Evolutionary conservation across 2,329 filamentous ascomycete species (phyloP).

Genomic region (Fusarium keratoplasticum): DNA sequence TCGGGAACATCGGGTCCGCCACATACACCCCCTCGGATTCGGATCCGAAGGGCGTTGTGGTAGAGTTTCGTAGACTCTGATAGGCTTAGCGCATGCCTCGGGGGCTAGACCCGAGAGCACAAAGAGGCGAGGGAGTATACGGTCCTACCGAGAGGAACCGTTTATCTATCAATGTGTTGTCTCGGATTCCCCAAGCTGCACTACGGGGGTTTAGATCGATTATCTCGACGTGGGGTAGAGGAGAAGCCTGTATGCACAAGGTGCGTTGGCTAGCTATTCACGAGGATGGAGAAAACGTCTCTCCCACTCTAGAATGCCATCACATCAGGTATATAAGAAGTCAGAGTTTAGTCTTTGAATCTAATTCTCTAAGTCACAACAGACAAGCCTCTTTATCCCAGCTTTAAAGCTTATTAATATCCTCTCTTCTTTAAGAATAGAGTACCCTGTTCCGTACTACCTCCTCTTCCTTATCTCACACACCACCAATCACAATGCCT

Average conservation of each 20-base stretch:
- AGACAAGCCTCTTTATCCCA: neutral
- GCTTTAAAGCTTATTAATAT: neutral
- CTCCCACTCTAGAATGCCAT: neutral
- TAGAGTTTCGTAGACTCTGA: constrained; percentile 3
- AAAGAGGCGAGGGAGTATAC: neutral
- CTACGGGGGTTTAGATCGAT: neutral
- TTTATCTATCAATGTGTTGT: neutral
- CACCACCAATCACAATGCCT: constrained; percentile 7
- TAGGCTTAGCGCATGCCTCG: constrained; percentile 1
- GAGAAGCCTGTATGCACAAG: neutral
- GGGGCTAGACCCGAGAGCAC: constrained; percentile 2
- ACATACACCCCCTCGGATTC: neutral
- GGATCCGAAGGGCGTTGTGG: neutral
- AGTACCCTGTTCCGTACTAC: neutral
- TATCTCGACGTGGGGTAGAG: constrained; percentile 1
- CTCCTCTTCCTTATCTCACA: neutral
- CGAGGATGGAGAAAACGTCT: neutral
- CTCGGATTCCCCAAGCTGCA: neutral
- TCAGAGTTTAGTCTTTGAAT: neutral
- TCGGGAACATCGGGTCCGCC: neutral
- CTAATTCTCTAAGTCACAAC: neutral
- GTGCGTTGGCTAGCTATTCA: neutral
- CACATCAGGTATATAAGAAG: neutral
- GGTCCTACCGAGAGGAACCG: neutral
- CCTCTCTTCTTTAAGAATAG: neutral